Evolutionary conservation across 2,329 filamentous ascomycete species (phyloP).

Genomic region (Fusarium pininemorale): DNA sequence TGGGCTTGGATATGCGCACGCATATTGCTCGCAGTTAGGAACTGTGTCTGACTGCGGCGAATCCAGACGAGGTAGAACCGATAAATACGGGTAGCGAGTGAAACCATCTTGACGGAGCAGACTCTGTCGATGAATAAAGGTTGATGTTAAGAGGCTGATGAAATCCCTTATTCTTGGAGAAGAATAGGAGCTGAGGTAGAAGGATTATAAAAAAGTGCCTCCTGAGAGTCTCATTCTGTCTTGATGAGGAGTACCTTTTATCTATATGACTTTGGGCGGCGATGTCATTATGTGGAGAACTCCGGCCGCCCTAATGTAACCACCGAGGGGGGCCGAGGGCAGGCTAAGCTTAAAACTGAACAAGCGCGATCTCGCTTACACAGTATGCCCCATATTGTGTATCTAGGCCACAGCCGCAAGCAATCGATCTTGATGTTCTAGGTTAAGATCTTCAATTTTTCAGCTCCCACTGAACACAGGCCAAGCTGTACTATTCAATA

Average conservation of each 20-base stretch:
- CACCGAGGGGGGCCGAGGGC: background rate
- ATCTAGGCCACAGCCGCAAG: background rate
- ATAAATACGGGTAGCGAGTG: background rate
- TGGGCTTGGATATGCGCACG: background rate
- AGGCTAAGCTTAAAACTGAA: background rate
- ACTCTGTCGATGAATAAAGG: background rate
- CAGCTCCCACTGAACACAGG: background rate
- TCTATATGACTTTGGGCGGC: background rate
- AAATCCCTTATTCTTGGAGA: background rate
- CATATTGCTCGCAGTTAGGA: background rate
- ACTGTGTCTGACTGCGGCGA: background rate
- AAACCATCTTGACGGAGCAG: background rate
- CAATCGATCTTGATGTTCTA: background rate
- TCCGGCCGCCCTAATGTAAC: background rate
- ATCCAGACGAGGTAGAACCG: background rate
- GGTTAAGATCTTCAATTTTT: background rate
- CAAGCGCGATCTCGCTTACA: background rate
- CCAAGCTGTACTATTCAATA: too few species aligned
- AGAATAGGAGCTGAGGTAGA: background rate
- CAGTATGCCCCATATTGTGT: background rate
- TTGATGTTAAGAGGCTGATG: background rate
- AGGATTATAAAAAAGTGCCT: background rate
- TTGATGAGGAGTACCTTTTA: accelerated
- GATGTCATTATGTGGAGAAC: background rate
- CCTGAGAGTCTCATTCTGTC: background rate